Base-by-base conservation (phyloP, 2,329 filamentous ascomycete species). In the Aspergillus neoniger region DNA sequence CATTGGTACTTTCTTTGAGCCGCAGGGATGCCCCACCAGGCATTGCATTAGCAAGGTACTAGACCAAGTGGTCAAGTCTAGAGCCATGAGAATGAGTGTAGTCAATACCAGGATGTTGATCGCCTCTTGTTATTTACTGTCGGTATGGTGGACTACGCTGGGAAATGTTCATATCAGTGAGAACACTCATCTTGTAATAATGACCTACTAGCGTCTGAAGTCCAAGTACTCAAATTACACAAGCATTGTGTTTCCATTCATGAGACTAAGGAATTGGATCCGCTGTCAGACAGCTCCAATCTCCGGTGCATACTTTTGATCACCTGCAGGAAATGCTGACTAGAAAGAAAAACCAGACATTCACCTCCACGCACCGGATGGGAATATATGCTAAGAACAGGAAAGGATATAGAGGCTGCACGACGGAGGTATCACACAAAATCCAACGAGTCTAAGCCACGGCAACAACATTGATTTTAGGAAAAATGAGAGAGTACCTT, bases 391-490 rank as follows among this genome's bases (percentile, higher is more conserved):
- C 28, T 25, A 57, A 44, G 49, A 15, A 53, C 38, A 57, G 25
- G 58, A 49, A 50, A 39, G 53, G 44, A 65, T 38, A 52, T 38
- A 28, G 25, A 17, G 47, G 53, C 41, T 57, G 52, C 47, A 52
- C 25, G 51, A 55, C 58, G 55, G 47, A 50, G 47, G 47, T 50
- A 67, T 67, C 63, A 62, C 60, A 57, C 47, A 43, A 49, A 63
- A 62, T 21, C 41, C 36, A 54, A 64, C n/a, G 58, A 44, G 56
- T 58, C 57, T 59, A 61, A 25, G 41, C 55, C 59, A 63, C 30
- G 38, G 21, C 44, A 59, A 57, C 50, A 52, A 39, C 15, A 55
- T n/a, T 23, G 36, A 30, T 23, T 28, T 48, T 23, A 17, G n/a
- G 6, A 7, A 32, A 49, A 38, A 38, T 52, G 44, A 19, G 23